Base-by-base conservation (phyloP, 768 basidiomycete genomes). In the Mycena crocata region DNA sequence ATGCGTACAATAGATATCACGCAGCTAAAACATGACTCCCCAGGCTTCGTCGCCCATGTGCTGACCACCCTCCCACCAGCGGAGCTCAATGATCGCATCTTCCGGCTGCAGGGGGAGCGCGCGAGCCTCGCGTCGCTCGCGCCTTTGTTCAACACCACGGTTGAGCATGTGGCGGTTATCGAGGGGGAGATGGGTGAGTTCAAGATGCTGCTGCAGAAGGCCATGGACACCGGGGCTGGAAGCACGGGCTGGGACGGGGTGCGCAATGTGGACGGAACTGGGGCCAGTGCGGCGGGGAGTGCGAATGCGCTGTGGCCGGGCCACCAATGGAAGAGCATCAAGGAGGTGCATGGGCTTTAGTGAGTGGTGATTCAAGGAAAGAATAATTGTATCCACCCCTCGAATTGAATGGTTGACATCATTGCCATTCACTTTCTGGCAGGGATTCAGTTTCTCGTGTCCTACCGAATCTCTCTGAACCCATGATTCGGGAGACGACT, bases 31-130 rank as follows among this genome's bases (percentile, higher is more conserved):
- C 30, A 15, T 3, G n/a, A 19, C 26, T 45, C 30, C 14, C 14
- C 32, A 82, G 81, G 81, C 30, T 81, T 79, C 49, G 52, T 77
- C 28, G 81, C 75, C 19, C 68, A 82, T 42, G 67, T 79, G 45
- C 74, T 82, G 60, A 81, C 80, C 14, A 71, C 74, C 2, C 60
- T 80, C 2, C 73, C 78, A 0, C 40, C 67, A 0, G 49, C 67
- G 14, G 67, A 72, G 24, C 73, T 80, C 13, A 71, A 74, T 13
- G 60, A 82, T 52, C 71, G 61, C 2, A 76, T 76, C 6, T 79
- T 81, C 72, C 80, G 78, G 23, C 72, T 81, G 26, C 61, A 82
- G 59, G 81, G 80, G 13, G 76, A 81, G 31, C 74, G 78, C 10
- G 69, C 45, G 8, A 66, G 75, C 10, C 71, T 81, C 13, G 54